Percentiles rank a stretch among this genome's conserved stretches.
Evolutionary conservation across 1,139 yeast genomes (phyloP).

Genomic region (Diutina mesorugosa): DNA sequence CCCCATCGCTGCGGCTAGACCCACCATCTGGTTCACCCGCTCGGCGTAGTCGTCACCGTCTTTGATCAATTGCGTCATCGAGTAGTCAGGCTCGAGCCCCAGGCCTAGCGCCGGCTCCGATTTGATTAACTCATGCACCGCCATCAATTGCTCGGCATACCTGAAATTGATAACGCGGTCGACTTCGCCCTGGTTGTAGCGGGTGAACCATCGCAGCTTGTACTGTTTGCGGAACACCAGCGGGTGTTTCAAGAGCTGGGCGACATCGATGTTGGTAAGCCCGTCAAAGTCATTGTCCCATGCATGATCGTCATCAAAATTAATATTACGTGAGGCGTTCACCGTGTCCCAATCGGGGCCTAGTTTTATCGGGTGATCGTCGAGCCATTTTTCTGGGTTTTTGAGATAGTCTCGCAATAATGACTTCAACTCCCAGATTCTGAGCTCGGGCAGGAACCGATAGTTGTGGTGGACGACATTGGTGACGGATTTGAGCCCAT

Average conservation of each 20-base stretch:
- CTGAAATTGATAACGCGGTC: conserved; percentile 1
- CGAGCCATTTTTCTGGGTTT: conserved; percentile 13
- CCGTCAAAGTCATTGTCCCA: not conserved
- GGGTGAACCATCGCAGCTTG: conserved; percentile 3
- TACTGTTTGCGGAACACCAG: conserved; percentile 5
- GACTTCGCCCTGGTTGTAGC: conserved; percentile 5
- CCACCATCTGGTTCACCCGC: not conserved
- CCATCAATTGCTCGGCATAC: not conserved
- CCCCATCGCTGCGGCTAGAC: not conserved
- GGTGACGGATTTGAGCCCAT: conserved; percentile 13
- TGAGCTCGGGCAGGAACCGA: conserved; percentile 17
- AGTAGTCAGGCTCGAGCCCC: not conserved
- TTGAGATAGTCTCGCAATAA: conserved; percentile 15
- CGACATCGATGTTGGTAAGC: conserved; percentile 3
- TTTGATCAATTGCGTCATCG: not conserved
- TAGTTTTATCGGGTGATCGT: conserved; percentile 3
- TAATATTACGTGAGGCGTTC: not conserved
- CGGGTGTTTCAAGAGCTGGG: conserved; percentile 2
- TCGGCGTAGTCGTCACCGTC: not conserved
- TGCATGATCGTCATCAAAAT: not conserved
- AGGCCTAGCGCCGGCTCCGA: not conserved
- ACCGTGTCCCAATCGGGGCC: not conserved
- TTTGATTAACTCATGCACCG: not conserved
- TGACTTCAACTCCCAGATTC: conserved; percentile 21
- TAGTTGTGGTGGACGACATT: conserved; percentile 15